A percentile compares a stretch with the other conserved stretches of the same genome.
Conservation (phyloP, 441 rosid genomes). For the Corymbia citriodora region DNA sequence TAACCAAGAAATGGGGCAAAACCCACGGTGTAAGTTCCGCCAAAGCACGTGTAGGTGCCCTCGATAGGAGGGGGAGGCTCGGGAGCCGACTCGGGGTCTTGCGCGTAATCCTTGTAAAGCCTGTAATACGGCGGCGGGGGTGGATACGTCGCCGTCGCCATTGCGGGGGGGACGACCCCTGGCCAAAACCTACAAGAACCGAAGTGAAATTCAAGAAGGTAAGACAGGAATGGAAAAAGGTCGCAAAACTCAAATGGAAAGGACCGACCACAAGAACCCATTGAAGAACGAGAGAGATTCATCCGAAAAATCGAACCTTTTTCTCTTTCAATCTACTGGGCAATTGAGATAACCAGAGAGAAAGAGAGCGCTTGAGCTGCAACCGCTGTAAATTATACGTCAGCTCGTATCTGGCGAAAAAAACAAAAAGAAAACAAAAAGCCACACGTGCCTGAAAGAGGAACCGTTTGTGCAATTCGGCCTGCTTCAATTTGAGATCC, state of each 20-base stretch:
- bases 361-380: neutral
- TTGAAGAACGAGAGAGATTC: neutral
- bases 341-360: neutral
- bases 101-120: slow-evolving; percentile 73
- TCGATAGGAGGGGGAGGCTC: slow-evolving; percentile 76
- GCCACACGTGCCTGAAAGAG: neutral
- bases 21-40: slow-evolving; percentile 69
- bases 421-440: neutral
- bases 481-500: neutral
- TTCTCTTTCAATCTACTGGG: neutral
- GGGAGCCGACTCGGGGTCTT: slow-evolving; percentile 65
- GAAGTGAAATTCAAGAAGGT: neutral
- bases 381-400: neutral
- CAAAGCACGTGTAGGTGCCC: slow-evolving; percentile 70
- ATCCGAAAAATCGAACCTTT: neutral
- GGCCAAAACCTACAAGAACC: neutral
- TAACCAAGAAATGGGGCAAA: neutral
- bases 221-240: neutral
- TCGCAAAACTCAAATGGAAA: neutral
- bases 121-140: slow-evolving; percentile 91
- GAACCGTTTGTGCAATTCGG: neutral
- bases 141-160: slow-evolving; percentile 91
- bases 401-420: neutral
- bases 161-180: slow-evolving; percentile 6
- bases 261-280: neutral